Conservation (phyloP, 768 basidiomycete species). For the Lactarius psammicola region DNA sequence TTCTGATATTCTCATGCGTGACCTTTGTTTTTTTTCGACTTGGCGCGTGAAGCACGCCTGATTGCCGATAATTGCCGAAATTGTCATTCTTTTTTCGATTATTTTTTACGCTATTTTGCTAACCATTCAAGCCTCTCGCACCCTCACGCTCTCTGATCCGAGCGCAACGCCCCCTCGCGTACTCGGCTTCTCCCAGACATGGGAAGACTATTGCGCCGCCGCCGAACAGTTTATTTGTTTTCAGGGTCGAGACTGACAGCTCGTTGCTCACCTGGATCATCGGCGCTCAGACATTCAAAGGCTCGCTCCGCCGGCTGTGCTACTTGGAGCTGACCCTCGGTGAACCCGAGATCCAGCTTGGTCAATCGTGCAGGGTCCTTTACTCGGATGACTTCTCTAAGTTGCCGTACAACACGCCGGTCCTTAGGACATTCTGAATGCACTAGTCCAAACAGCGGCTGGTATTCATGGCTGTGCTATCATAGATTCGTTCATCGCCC, state of each 20-base stretch:
- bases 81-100: slow-evolving; percentile 77
- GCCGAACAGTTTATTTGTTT: no score
- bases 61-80: slow-evolving; percentile 74
- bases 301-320: slow-evolving; percentile 70
- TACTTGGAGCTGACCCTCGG: slow-evolving; percentile 54
- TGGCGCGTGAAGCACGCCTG: not conserved
- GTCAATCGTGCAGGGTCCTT: slow-evolving; percentile 78
- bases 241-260: not conserved
- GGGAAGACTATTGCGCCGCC: slow-evolving; percentile 78
- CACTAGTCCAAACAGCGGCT: no score
- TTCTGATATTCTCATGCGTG: slow-evolving; percentile 71
- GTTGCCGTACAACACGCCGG: slow-evolving; percentile 43
- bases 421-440: no score
- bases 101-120: slow-evolving; percentile 79
- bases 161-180: slow-evolving; percentile 44
- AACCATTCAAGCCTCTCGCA: slow-evolving; percentile 71
- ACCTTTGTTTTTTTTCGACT: slow-evolving; percentile 6
- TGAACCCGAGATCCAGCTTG: slow-evolving; percentile 45
- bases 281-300: slow-evolving; percentile 91
- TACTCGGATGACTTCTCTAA: slow-evolving; percentile 53
- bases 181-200: slow-evolving; percentile 77
- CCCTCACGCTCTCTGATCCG: slow-evolving; percentile 43
- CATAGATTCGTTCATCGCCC: no score
- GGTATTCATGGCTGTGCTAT: no score
- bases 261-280: slow-evolving; percentile 57